Conservation (phyloP, 2,329 filamentous ascomycete species). For the Dactylellina leptospora region DNA sequence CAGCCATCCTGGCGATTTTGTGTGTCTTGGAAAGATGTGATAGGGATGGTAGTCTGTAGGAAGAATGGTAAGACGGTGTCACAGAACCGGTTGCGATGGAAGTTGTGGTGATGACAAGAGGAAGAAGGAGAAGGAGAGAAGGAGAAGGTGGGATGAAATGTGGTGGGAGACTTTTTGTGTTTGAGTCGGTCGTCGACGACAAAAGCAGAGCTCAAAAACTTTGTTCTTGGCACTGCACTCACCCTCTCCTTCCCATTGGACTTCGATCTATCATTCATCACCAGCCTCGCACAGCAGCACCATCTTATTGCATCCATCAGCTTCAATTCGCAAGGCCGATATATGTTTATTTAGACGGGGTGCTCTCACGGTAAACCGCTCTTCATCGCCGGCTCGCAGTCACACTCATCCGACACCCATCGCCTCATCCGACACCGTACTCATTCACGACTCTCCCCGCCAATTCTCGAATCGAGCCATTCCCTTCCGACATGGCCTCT, state of each 20-base stretch:
- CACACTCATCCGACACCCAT: not conserved
- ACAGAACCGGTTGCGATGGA: too few relatives aligned
- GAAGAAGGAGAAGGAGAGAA: too few relatives aligned
- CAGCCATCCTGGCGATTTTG: constrained; percentile 31
- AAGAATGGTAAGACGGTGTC: too few relatives aligned
- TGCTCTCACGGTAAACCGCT: not conserved
- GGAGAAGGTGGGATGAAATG: not conserved
- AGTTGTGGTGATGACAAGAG: too few relatives aligned
- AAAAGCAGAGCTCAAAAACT: too few relatives aligned
- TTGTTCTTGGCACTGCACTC: too few relatives aligned
- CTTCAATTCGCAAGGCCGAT: too few relatives aligned
- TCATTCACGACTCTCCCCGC: not conserved
- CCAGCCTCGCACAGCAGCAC: too few relatives aligned
- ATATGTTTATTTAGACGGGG: not conserved
- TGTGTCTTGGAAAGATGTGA: not conserved
- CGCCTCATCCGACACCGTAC: constrained; percentile 1
- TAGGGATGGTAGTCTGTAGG: not conserved
- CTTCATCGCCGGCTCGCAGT: not conserved
- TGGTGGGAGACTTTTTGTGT: not conserved
- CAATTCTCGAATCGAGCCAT: too few relatives aligned
- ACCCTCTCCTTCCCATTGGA: too few relatives aligned
- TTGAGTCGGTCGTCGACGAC: not conserved
- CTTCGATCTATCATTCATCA: too few relatives aligned
- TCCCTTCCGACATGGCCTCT: constrained; percentile 26
- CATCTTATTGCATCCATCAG: too few relatives aligned